A percentile compares a stretch with the other conserved stretches of the same genome.
Evolutionary conservation across 208 protist genomes (phyloP).

Genomic region (Crithidia thermophila): DNA sequence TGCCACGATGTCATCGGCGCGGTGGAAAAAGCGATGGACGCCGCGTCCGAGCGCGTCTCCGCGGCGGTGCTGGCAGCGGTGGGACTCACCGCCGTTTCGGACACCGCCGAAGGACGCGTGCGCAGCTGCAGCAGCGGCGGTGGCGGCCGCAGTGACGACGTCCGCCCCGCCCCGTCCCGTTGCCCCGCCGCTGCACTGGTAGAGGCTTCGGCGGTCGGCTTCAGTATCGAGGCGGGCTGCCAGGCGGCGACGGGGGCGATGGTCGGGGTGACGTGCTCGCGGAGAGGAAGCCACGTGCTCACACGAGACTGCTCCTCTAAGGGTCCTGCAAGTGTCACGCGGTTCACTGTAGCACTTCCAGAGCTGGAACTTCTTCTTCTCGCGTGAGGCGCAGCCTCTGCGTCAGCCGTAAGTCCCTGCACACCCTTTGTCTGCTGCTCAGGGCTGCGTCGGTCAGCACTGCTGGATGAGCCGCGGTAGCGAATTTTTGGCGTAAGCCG

Average conservation of each 20-base stretch:
- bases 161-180: too few relatives aligned
- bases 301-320: too few relatives aligned
- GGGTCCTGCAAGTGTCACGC: too few relatives aligned
- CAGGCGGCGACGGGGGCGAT: not conserved
- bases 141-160: not conserved
- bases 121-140: not conserved
- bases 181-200: too few relatives aligned
- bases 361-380: not conserved
- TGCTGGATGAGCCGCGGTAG: conserved; percentile 7
- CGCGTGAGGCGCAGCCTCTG: too few relatives aligned
- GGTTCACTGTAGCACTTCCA: too few relatives aligned
- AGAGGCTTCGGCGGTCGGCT: not conserved
- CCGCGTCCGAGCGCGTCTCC: not conserved
- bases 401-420: too few relatives aligned
- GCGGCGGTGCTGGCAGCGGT: not conserved
- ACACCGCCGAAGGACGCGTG: not conserved
- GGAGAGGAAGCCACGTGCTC: too few relatives aligned
- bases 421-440: too few relatives aligned
- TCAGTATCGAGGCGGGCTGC: not conserved
- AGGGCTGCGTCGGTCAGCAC: not conserved
- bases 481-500: conserved; percentile 18
- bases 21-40: not conserved
- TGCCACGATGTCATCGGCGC: not conserved
- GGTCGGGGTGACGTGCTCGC: not conserved
- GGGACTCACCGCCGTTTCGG: not conserved